Conservation (phyloP, 768 basidiomycete species). For the Trametes gibbosa region DNA sequence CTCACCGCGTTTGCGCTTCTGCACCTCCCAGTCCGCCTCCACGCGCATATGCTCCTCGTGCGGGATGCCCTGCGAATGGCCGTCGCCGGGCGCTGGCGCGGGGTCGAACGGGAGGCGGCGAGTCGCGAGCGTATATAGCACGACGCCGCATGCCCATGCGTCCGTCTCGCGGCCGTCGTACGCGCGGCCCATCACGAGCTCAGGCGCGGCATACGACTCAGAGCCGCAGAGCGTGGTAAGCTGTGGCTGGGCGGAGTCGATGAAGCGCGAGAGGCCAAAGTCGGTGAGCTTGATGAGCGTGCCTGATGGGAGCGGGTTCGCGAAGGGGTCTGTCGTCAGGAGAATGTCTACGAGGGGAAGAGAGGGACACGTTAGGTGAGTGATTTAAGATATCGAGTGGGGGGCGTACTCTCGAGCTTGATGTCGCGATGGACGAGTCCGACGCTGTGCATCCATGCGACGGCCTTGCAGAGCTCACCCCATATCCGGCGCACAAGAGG, state of each 20-base stretch:
- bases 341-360: slow-evolving; percentile 61
- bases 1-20: slow-evolving; percentile 35
- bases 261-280: slow-evolving; percentile 86
- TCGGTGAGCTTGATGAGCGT: slow-evolving; percentile 83
- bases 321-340: slow-evolving; percentile 51
- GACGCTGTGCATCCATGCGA: slow-evolving; percentile 86
- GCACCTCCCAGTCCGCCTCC: slow-evolving; percentile 25
- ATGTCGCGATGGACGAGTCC: slow-evolving; percentile 88
- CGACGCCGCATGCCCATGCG: slow-evolving; percentile 89
- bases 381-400: not conserved
- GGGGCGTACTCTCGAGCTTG: slow-evolving; percentile 72
- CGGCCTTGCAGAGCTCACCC: slow-evolving; percentile 71
- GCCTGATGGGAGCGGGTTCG: slow-evolving; percentile 34
- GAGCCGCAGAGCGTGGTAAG: slow-evolving; percentile 82
- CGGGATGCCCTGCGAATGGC: not conserved
- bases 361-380: no score
- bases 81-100: not conserved
- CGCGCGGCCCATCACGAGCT: slow-evolving; percentile 42
- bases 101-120: slow-evolving; percentile 71
- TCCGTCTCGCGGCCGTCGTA: slow-evolving; percentile 88
- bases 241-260: slow-evolving; percentile 59
- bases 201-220: slow-evolving; percentile 79
- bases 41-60: slow-evolving; percentile 26
- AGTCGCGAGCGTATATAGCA: slow-evolving; percentile 73
- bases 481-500: slow-evolving; percentile 65